Evolutionary conservation across 257 asterid species (phyloP).

Genomic region (Plantago elongata): DNA sequence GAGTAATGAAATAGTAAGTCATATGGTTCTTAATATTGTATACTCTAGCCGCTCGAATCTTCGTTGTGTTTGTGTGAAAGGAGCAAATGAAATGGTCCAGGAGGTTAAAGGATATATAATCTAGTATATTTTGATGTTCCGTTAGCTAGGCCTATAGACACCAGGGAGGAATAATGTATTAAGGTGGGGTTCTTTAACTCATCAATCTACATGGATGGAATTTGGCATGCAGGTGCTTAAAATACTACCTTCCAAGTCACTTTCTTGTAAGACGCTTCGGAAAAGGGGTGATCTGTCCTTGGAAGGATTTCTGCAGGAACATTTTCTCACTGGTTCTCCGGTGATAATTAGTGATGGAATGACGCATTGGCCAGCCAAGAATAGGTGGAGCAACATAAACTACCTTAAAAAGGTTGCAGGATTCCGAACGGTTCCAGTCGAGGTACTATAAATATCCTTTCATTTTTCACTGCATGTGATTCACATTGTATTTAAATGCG

Average conservation of each 20-base stretch:
- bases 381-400: constrained; percentile 74
- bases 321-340: constrained; percentile 40
- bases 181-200: neutral
- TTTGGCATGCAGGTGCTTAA: constrained; percentile 33
- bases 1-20: too few relatives aligned
- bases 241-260: constrained; percentile 39
- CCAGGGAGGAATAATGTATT: too few relatives aligned
- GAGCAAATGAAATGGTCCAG: too few relatives aligned
- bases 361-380: constrained; percentile 93
- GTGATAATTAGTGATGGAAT: constrained; percentile 63
- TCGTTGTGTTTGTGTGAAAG: too few relatives aligned
- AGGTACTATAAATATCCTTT: constrained; percentile 44
- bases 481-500: neutral
- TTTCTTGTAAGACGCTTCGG: constrained; percentile 32
- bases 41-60: too few relatives aligned
- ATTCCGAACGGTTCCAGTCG: constrained; percentile 94
- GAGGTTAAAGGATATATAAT: too few relatives aligned
- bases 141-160: too few relatives aligned
- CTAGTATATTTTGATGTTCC: too few relatives aligned
- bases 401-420: constrained; percentile 80
- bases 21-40: too few relatives aligned
- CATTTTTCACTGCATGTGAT: neutral
- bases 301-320: constrained; percentile 50
- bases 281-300: constrained; percentile 35
- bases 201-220: constrained; percentile 14